These are phyloP conservation scores for Acarospora socialis DNA, from an alignment of 2,329 filamentous ascomycete species.

Conservation along the genomic window DNA sequence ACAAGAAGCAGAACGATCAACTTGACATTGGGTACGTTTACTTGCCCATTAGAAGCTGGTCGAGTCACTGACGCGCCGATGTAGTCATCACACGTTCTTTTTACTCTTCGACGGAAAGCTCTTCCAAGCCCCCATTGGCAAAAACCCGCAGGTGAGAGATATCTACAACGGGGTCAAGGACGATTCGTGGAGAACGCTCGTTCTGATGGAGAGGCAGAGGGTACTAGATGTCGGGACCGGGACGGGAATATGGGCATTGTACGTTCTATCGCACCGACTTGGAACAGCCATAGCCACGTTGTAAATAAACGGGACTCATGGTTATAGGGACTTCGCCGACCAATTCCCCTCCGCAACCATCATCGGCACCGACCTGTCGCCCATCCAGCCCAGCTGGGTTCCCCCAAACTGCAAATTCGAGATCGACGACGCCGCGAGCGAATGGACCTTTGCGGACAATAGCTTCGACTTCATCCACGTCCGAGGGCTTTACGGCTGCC, in stretches of 20 bases:
- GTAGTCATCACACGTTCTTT: conserved; percentile 26
- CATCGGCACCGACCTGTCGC: conserved; percentile 34
- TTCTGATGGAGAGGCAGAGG: conserved; percentile 24
- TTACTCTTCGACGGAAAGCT: conserved; percentile 24
- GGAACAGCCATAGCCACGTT: background rate
- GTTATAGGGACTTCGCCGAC: conserved; percentile 25
- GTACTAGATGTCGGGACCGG: conserved; percentile 23
- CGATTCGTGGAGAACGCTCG: no score
- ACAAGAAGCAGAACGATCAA: conserved; percentile 30
- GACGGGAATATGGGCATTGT: conserved; percentile 22
- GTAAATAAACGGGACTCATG: no score
- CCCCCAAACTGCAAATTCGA: conserved; percentile 34
- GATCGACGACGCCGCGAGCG: conserved; percentile 31
- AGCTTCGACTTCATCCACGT: conserved; percentile 33
- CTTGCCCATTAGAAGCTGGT: conserved; percentile 3
- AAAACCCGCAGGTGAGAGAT: conserved; percentile 8
- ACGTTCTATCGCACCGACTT: background rate
- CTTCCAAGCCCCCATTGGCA: conserved; percentile 24
- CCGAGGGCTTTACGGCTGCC: conserved; percentile 31
- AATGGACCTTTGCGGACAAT: conserved; percentile 26
- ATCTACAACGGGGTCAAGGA: no score
- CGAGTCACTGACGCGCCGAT: conserved; percentile 1
- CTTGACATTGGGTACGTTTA: conserved; percentile 19
- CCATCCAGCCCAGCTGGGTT: conserved; percentile 35
- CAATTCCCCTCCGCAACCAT: conserved; percentile 27